Evolutionary conservation across 176 grass and related monocot species (phyloP).

Genomic region (Aegilops umbellulata): DNA sequence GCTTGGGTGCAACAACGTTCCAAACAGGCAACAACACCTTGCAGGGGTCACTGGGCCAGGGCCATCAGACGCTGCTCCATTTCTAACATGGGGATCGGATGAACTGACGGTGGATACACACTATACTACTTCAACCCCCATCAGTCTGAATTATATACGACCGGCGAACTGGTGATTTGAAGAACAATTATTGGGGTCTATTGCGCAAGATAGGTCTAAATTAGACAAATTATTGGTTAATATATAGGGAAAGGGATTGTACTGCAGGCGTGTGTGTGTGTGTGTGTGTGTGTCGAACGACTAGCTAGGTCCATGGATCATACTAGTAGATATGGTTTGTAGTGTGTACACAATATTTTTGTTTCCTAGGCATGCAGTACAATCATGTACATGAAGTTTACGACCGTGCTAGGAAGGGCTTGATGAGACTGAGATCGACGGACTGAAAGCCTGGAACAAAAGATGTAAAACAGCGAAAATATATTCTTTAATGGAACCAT

Average conservation of each 20-base stretch:
- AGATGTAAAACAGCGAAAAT: conserved; percentile 24
- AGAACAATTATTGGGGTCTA: not conserved
- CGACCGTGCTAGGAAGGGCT: conserved; percentile 14
- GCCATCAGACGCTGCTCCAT: conserved; percentile 60
- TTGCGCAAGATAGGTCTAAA: conserved; percentile 11
- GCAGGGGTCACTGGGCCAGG: conserved; percentile 40
- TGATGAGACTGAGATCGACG: conserved; percentile 6
- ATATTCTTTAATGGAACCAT: conserved; percentile 24
- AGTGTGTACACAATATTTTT: conserved; percentile 43
- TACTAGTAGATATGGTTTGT: conserved; percentile 36
- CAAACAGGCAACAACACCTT: conserved; percentile 40
- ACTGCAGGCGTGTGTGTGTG: conserved; percentile 13
- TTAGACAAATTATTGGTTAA: conserved; percentile 16
- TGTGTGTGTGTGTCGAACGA: not conserved
- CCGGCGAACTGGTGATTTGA: conserved; percentile 17
- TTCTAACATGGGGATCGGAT: conserved; percentile 46
- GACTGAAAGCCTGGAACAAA: not conserved
- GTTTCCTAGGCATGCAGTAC: not conserved
- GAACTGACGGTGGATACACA: conserved; percentile 30
- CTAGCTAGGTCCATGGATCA: conserved; percentile 16
- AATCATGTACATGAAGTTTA: conserved; percentile 9
- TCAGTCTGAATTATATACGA: not conserved
- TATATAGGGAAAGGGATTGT: conserved; percentile 28
- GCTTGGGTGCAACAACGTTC: conserved; percentile 53
- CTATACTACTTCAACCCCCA: not conserved